These are phyloP conservation scores for Plasmodium adleri DNA, from an alignment of 169 alveolate genomes.

Conservation along the genomic window DNA sequence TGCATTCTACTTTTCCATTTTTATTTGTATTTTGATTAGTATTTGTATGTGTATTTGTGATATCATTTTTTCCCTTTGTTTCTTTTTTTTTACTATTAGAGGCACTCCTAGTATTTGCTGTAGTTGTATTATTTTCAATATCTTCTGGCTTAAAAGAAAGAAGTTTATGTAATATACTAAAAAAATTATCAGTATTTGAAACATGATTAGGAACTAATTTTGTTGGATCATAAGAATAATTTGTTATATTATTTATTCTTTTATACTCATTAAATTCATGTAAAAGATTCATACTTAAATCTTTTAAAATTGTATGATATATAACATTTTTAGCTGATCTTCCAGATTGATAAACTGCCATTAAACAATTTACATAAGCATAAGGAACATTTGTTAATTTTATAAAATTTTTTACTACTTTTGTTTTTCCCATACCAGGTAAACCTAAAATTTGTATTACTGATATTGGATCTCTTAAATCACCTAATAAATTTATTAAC, in stretches of 20 bases:
- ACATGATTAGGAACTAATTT: slow-evolving; percentile 69
- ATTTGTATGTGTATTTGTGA: too few relatives aligned
- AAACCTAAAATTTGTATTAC: slow-evolving; percentile 69
- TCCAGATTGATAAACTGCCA: slow-evolving; percentile 77
- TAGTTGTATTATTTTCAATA: not conserved
- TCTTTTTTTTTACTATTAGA: not conserved
- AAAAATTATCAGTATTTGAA: slow-evolving; percentile 61
- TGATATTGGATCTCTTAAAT: slow-evolving; percentile 69
- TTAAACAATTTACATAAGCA: slow-evolving; percentile 76
- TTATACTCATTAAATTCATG: slow-evolving; percentile 72
- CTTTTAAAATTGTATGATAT: slow-evolving; percentile 70
- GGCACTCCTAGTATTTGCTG: not conserved
- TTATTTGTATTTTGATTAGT: too few relatives aligned
- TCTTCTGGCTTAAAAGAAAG: slow-evolving; percentile 60
- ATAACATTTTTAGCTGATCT: slow-evolving; percentile 74
- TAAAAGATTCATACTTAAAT: slow-evolving; percentile 51
- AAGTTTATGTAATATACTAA: slow-evolving; percentile 60
- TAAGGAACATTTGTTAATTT: slow-evolving; percentile 58
- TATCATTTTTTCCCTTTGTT: not conserved
- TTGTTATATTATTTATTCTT: slow-evolving; percentile 22
- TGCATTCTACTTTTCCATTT: not conserved
- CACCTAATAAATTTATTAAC: slow-evolving; percentile 52
- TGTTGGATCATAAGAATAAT: slow-evolving; percentile 69
- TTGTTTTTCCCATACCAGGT: slow-evolving; percentile 78
- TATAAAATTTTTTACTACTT: slow-evolving; percentile 55